These are phyloP conservation scores for Microcos paniculata DNA, from an alignment of 345 rosid genomes.

Conservation along the genomic window DNA sequence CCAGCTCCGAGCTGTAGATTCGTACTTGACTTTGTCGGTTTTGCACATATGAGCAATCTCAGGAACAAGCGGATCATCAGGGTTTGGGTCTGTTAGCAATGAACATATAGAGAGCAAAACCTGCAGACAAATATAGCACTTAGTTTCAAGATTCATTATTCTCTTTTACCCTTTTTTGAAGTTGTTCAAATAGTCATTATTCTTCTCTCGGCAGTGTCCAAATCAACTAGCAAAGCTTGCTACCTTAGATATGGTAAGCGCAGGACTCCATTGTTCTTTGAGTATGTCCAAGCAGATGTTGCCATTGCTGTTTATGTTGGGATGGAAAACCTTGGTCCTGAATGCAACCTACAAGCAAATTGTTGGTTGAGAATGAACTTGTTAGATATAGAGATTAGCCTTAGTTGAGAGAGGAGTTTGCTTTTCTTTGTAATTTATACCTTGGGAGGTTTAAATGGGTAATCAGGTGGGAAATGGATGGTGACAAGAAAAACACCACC, in stretches of 20 bases:
- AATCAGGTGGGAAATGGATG: slow-evolving; percentile 63
- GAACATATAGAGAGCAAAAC: slow-evolving; percentile 68
- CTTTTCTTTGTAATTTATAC: slow-evolving; percentile 16
- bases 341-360: slow-evolving; percentile 47
- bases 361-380: background rate
- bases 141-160: background rate
- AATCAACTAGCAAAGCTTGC: background rate
- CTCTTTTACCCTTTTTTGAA: background rate
- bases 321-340: slow-evolving; percentile 65
- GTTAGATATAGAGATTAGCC: background rate
- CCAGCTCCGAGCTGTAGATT: slow-evolving; percentile 62
- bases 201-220: background rate
- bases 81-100: slow-evolving; percentile 66
- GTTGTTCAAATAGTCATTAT: background rate
- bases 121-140: slow-evolving; percentile 16
- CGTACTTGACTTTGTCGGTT: slow-evolving; percentile 55
- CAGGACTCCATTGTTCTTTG: slow-evolving; percentile 77
- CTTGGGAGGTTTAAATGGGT: slow-evolving; percentile 78
- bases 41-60: slow-evolving; percentile 62
- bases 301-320: slow-evolving; percentile 63
- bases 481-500: slow-evolving; percentile 70
- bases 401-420: background rate
- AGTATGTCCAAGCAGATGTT: slow-evolving; percentile 66
- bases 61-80: slow-evolving; percentile 67
- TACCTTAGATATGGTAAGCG: slow-evolving; percentile 69